These are phyloP conservation scores for Penicillium sp. DNA, from an alignment of 2,329 filamentous ascomycete genomes.

Conservation along the genomic window DNA sequence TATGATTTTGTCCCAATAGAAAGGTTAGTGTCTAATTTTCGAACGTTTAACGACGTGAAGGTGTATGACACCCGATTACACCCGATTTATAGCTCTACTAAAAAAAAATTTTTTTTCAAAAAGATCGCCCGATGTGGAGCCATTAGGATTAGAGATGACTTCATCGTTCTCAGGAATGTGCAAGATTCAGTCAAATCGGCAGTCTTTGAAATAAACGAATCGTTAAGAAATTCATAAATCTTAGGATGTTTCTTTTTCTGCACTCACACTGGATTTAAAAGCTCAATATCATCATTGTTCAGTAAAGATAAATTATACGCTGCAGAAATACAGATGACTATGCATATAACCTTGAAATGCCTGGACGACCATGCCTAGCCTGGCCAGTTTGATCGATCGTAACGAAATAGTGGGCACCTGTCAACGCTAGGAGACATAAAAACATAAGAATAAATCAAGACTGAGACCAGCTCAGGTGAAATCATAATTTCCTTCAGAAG, in stretches of 20 bases:
- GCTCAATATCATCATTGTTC: not conserved
- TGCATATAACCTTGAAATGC: not conserved
- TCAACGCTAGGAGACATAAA: not conserved
- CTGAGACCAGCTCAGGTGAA: constrained; percentile 30
- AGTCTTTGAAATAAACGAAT: no score
- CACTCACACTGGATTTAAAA: no score
- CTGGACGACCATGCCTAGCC: not conserved
- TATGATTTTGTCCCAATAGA: not conserved
- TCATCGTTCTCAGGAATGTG: no score
- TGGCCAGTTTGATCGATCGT: not conserved
- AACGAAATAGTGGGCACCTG: not conserved
- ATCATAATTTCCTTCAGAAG: constrained; percentile 37
- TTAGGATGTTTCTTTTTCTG: no score
- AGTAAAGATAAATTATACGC: not conserved
- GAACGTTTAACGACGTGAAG: no score
- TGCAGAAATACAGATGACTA: not conserved
- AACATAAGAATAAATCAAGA: not conserved
- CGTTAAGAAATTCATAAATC: no score
- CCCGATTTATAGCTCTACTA: no score
- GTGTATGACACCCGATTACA: no score
- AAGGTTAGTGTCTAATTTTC: not conserved
- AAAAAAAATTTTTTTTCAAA: no score
- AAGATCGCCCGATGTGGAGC: no score
- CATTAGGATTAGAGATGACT: no score
- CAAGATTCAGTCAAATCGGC: no score